Evolutionary conservation across 129 eudicot genomes (phyloP), one percentile per base, ranked within the genome.

Genomic region (Helianthus tuberosus): DNA sequence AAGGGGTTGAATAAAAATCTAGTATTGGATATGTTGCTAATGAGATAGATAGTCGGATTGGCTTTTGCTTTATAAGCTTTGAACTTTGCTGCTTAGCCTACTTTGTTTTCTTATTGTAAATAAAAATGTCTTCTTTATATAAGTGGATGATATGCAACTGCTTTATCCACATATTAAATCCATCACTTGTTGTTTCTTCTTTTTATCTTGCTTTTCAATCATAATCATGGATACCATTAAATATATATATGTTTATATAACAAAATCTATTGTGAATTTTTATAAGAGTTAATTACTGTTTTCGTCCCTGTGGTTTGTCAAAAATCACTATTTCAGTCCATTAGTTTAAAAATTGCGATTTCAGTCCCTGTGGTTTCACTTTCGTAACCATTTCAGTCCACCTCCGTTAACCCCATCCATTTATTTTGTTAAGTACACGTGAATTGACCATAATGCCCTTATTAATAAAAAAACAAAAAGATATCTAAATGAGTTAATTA

Each of bases 71-170:
- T 77, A 27, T 71, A 55, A 67, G n/a, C 68, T 32, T 49, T 70
- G 51, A 64, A 3, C 5, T 20, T 58, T 59, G 39, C 41, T 59
- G 39, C 64, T 11, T 59, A 25, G 64, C 15, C 48, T 73, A 12
- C 68, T 54, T 70, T 78, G 59, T 63, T 78, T 77, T 62, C 25
- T 51, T 51, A 38, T 4, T 41, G 5, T 41, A 41, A 2, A 8
- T 15, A 52, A 52, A 43, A n/a, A 9, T 43, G 43, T 63, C 44
- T n/a, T 44, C 39, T 65, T 53, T 53, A 55, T 39, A 55, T 47
- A 63, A 71, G 82, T 78, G 77, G 82, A 71, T 78, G 52, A 78
- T 78, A 71, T 71, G 77, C 57, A 63, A 46, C 58, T n/a, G 50
- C 77, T 71, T 71, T 78, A 78, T 78, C 77, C 77, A 52, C 73